Percentiles rank a stretch among this genome's conserved stretches.
Conservation (phyloP, 2,329 filamentous ascomycete species). For the Sporothrix sp. region DNA sequence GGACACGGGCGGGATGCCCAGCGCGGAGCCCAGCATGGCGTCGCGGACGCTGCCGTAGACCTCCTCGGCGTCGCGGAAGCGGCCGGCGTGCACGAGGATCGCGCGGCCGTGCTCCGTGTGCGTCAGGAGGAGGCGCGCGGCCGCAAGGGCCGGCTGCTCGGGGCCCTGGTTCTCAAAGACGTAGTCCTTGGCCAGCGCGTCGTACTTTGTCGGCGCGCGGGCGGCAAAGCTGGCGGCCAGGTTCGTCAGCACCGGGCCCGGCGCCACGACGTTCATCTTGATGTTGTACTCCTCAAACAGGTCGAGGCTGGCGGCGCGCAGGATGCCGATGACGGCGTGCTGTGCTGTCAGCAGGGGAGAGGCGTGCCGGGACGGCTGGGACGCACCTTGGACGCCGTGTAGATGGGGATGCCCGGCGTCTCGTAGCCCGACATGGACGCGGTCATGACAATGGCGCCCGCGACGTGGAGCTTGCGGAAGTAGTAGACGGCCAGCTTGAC, state of each 20-base stretch:
- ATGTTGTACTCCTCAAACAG: not conserved
- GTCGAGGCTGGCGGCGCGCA: not conserved
- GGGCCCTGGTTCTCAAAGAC: not conserved
- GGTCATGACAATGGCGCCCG: not conserved
- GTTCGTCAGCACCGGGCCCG: not conserved
- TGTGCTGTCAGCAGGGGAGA: not conserved
- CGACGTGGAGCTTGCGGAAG: not conserved
- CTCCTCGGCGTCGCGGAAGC: not conserved
- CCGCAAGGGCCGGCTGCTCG: not conserved
- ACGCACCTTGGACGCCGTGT: not conserved
- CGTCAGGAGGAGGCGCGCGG: not conserved
- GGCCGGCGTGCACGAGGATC: not conserved
- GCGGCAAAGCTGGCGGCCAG: not conserved
- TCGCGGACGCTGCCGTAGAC: not conserved
- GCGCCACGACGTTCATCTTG: slow-evolving; percentile 2
- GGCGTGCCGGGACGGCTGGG: not conserved
- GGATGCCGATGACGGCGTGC: not conserved
- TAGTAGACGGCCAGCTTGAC: not conserved
- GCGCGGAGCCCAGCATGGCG: not conserved
- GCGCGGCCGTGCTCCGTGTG: not conserved
- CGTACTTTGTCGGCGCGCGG: not conserved
- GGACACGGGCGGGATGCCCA: not conserved
- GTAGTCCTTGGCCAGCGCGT: not conserved
- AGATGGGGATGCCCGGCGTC: slow-evolving; percentile 2
- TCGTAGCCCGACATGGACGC: slow-evolving; percentile 3